phyloP scores from a whole-genome alignment of 2,329 filamentous ascomycete genomes.

The Hypoxylon sp. region DNA sequence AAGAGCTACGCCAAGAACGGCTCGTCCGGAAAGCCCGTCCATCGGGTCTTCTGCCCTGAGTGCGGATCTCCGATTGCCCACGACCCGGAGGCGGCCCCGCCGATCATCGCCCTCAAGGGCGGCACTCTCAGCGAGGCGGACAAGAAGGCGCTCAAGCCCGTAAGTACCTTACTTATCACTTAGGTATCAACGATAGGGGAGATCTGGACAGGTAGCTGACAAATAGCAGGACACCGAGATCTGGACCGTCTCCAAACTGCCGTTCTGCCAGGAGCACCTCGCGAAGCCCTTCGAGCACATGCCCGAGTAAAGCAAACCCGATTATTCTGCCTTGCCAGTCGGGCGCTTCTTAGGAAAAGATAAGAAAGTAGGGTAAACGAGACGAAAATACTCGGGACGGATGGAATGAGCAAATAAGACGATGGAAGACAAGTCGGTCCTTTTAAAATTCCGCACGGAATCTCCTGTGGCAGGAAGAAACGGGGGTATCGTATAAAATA shows the following conservation, averaged over 20 bases:
- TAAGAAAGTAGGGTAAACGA: neutral
- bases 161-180: slow-evolving; percentile 50
- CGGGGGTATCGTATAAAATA: neutral
- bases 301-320: slow-evolving; percentile 59
- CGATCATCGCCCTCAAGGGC: slow-evolving; percentile 76
- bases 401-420: neutral
- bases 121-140: slow-evolving; percentile 72
- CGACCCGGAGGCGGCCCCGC: slow-evolving; percentile 76
- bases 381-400: neutral
- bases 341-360: neutral
- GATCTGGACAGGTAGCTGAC: slow-evolving; percentile 30
- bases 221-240: slow-evolving; percentile 71
- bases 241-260: slow-evolving; percentile 76
- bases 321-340: neutral
- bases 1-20: slow-evolving; percentile 73
- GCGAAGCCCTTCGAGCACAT: slow-evolving; percentile 73
- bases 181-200: neutral
- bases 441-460: neutral
- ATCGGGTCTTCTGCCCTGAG: slow-evolving; percentile 76
- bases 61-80: slow-evolving; percentile 78
- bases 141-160: slow-evolving; percentile 76
- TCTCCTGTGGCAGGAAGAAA: neutral
- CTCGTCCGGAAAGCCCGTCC: slow-evolving; percentile 70
- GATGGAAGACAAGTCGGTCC: neutral
- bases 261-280: slow-evolving; percentile 75